A percentile compares a stretch with the other conserved stretches of the same genome.
phyloP scores from a whole-genome alignment of 2,329 filamentous ascomycete species.

The Diatrype stigma region DNA sequence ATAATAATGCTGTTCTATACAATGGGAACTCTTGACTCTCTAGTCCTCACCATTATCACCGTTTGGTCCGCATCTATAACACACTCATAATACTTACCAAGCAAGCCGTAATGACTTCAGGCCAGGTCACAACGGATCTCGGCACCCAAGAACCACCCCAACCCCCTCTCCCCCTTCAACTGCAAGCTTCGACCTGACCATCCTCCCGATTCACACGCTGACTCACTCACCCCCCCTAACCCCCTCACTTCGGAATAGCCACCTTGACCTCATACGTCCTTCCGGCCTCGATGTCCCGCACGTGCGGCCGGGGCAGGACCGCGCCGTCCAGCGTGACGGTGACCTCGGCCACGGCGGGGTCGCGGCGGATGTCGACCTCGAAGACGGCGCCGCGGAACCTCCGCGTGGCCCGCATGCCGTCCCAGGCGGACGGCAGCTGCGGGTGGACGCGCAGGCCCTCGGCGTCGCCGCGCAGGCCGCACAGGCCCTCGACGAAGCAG shows the following conservation, averaged over 20 bases:
- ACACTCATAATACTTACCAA: too few species aligned
- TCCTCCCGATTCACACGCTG: too few species aligned
- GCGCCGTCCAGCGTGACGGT: conserved; percentile 35
- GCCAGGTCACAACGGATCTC: too few species aligned
- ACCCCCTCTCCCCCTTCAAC: too few species aligned
- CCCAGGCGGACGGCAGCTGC: conserved; percentile 48
- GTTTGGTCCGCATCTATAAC: too few species aligned
- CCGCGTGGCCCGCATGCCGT: conserved; percentile 41
- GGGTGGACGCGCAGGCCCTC: conserved; percentile 44
- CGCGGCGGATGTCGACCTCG: conserved; percentile 38
- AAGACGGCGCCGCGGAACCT: conserved; percentile 49
- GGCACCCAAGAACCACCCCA: too few species aligned
- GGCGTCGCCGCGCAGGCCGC: conserved; percentile 46
- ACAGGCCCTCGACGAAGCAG: conserved; percentile 51
- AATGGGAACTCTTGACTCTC: too few species aligned
- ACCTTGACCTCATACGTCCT: conserved; percentile 42
- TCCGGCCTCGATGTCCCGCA: conserved; percentile 39
- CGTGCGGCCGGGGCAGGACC: conserved; percentile 33
- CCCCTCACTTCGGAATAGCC: not conserved
- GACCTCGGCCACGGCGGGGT: conserved; percentile 33
- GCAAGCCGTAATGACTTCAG: too few species aligned
- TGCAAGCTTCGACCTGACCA: too few species aligned
- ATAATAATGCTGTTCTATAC: too few species aligned
- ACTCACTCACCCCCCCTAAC: too few species aligned
- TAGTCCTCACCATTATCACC: too few species aligned